Evolutionary conservation across 2,329 filamentous ascomycete species (phyloP), one percentile per base, ranked within the genome.

Genomic region (Ilyonectria destructans): DNA sequence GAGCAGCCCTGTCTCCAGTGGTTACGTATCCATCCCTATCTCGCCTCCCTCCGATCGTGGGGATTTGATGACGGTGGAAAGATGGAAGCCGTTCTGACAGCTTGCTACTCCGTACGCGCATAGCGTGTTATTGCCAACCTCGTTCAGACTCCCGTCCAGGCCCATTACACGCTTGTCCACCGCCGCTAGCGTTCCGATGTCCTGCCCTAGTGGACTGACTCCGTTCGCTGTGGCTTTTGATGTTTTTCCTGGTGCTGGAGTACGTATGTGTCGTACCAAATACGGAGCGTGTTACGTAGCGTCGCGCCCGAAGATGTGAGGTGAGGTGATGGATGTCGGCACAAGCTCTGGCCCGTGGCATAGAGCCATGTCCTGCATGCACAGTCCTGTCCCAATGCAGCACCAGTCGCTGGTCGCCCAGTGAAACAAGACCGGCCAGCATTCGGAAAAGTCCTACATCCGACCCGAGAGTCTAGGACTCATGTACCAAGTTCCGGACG

Each of bases 301-400:
- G 56, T 55, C 51, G 58, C 59, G 49, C 40, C 33, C 31, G 45
- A 33, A 33, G 67, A 46, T 48, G 56, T 49, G 58, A 55, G 58
- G 58, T 61, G 51, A 68, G 68, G 65, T 69, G 71, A 71, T 64
- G 71, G 71, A 73, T 64, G 71, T 72, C 64, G 69, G 67, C 62
- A 75, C 74, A 75, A 75, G 72, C 72, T 75, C 70, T 67, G 58
- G 65, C 54, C 56, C 56, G 65, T 57, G 57, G 13, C 52, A 49
- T 43, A 65, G 66, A 65, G 70, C 64, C 67, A 67, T 60, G 46
- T 69, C 69, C 73, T 74, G 68, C 71, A 74, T 75, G 74, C 73
- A 69, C 55, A 69, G 57, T 57, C 62, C 69, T 72, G 69, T 72
- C 58, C 68, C 67, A 68, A 65, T 62, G 69, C 72, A 69, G 35